Evolutionary conservation across 441 rosid species (phyloP).

Genomic region (Dalechampia spathulata): DNA sequence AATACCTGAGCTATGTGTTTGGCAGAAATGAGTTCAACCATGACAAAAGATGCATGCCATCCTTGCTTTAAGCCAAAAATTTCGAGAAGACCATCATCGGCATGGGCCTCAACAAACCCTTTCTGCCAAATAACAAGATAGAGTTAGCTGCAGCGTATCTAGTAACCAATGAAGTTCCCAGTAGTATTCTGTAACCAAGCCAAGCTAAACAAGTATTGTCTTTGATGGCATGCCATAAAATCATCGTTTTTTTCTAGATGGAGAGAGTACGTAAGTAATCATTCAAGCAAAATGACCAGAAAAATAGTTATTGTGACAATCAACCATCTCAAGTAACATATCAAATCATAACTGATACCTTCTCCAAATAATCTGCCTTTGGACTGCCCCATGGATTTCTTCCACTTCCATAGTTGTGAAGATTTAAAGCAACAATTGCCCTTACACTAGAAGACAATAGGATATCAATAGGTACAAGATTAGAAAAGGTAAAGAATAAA

Average conservation of each 20-base stretch:
- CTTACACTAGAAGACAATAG: conserved; percentile 42
- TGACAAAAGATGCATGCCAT: conserved; percentile 98
- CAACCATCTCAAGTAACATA: not conserved
- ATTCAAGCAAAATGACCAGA: not conserved
- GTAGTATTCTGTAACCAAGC: not conserved
- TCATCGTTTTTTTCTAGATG: not conserved
- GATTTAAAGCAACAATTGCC: conserved; percentile 89
- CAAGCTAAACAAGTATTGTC: no score
- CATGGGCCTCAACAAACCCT: conserved; percentile 90
- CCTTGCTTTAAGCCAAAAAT: conserved; percentile 95
- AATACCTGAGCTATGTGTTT: conserved; percentile 98
- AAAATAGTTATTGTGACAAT: not conserved
- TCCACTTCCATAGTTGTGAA: conserved; percentile 90
- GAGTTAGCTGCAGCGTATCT: not conserved
- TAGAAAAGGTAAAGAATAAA: conserved; percentile 2
- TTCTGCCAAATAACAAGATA: conserved; percentile 32
- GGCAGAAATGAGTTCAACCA: conserved; percentile 98
- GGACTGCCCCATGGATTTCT: conserved; percentile 93
- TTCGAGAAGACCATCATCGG: conserved; percentile 89
- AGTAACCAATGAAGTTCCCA: conserved; percentile 6
- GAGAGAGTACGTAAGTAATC: not conserved
- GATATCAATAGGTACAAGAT: conserved; percentile 1
- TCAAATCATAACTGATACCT: conserved; percentile 32
- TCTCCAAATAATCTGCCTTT: conserved; percentile 71
- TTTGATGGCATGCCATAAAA: not conserved